Conservation (phyloP, 2,329 filamentous ascomycete species). For the Geosmithia putterillii region DNA sequence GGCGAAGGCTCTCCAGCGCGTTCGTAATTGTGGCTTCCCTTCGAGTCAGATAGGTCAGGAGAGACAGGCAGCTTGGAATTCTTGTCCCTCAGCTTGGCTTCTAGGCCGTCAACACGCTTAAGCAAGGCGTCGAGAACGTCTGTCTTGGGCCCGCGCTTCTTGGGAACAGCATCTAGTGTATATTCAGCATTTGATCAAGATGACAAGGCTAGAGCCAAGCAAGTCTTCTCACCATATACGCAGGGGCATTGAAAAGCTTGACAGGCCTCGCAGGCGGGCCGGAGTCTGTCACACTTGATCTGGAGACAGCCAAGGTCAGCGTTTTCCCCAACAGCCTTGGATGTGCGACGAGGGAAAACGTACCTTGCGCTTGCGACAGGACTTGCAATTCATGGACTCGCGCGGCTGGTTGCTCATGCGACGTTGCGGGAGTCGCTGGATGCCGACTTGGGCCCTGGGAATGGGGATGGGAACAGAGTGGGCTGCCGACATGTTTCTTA, state of each 20-base stretch:
- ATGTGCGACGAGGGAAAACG: constrained; percentile 7
- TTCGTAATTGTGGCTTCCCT: constrained; percentile 4
- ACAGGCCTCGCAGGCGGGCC: constrained; percentile 78
- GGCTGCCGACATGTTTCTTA: constrained; percentile 23
- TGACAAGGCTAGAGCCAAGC: constrained; percentile 3
- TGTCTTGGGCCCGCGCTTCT: constrained; percentile 82
- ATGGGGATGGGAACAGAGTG: constrained; percentile 44
- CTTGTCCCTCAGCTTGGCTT: constrained; percentile 65
- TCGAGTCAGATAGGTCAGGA: constrained; percentile 2
- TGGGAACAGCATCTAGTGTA: constrained; percentile 65
- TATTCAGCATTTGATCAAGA: not conserved
- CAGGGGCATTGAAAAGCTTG: constrained; percentile 82
- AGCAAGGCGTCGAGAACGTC: constrained; percentile 76
- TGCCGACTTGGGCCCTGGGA: constrained; percentile 67
- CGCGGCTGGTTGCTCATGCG: constrained; percentile 63
- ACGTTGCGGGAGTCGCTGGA: constrained; percentile 63
- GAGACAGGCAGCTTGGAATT: constrained; percentile 25
- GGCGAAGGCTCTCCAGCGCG: constrained; percentile 21
- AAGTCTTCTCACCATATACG: constrained; percentile 57
- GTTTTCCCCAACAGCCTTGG: not conserved
- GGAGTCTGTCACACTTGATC: constrained; percentile 86
- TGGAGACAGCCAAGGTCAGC: constrained; percentile 19
- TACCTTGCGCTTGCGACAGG: constrained; percentile 85
- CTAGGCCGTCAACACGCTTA: constrained; percentile 75
- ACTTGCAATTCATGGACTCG: constrained; percentile 94